A percentile compares a stretch with the other conserved stretches of the same genome.
These are phyloP conservation scores for Candida germanica DNA, from an alignment of 805 yeast genomes.

Conservation along the genomic window DNA sequence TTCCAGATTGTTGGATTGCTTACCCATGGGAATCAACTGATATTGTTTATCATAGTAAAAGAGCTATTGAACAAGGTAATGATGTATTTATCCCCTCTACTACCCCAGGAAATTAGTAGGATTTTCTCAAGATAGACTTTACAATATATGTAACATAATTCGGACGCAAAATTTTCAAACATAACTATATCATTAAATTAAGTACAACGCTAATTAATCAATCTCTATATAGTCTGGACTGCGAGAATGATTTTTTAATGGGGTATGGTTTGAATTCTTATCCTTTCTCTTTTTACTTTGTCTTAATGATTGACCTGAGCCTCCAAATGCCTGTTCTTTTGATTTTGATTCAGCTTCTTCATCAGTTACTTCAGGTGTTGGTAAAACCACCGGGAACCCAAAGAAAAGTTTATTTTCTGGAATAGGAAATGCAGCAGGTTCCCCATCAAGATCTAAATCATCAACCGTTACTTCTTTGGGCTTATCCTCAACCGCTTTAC, in stretches of 20 bases:
- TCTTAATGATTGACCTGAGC: slow-evolving; percentile 75
- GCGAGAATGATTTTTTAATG: slow-evolving; percentile 60
- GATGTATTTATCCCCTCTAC: slow-evolving; percentile 48
- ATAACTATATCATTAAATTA: slow-evolving; percentile 5
- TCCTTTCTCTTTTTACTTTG: slow-evolving; percentile 69
- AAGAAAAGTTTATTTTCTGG: slow-evolving; percentile 89
- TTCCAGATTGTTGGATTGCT: slow-evolving; percentile 81
- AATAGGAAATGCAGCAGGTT: slow-evolving; percentile 67
- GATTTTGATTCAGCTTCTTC: slow-evolving; percentile 29
- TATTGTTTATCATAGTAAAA: slow-evolving; percentile 68
- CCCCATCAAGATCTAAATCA: slow-evolving; percentile 51
- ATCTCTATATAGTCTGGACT: slow-evolving; percentile 82
- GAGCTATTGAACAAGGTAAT: slow-evolving; percentile 72
- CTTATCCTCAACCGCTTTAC: slow-evolving; percentile 39
- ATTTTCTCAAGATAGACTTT: no score
- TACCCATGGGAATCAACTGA: slow-evolving; percentile 85
- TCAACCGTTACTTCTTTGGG: slow-evolving; percentile 32
- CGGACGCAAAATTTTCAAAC: no score
- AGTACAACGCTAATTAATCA: no score
- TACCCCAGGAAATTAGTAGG: no score
- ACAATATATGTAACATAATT: no score
- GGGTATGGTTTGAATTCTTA: slow-evolving; percentile 42
- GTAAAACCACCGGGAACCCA: slow-evolving; percentile 76
- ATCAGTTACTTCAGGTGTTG: slow-evolving; percentile 28
- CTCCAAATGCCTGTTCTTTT: slow-evolving; percentile 44